Conservation (phyloP, 2,329 filamentous ascomycete species). For the Dactylonectria estremocensis region DNA sequence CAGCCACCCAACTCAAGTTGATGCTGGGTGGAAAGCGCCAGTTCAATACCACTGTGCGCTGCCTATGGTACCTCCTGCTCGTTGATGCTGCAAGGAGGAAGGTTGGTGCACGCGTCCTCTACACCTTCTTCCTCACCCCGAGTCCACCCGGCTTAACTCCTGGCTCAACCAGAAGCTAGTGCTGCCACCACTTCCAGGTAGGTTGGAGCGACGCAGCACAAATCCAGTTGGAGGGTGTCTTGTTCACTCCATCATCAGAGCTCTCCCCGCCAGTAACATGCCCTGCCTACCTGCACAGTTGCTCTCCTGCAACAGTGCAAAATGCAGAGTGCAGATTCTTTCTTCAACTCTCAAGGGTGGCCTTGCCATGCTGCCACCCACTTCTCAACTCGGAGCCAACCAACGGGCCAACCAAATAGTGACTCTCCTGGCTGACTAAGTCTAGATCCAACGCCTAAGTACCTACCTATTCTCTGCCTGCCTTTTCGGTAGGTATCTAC, state of each 20-base stretch:
- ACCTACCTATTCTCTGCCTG: constrained; percentile 8
- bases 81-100: too few relatives aligned
- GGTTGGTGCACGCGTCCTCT: too few relatives aligned
- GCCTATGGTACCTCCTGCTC: not conserved
- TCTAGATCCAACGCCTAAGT: constrained; percentile 36
- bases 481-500: too few relatives aligned
- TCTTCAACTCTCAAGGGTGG: constrained; percentile 11
- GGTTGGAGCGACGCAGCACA: not conserved
- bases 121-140: too few relatives aligned
- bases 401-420: constrained; percentile 16
- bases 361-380: constrained; percentile 2
- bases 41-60: constrained; percentile 6
- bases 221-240: constrained; percentile 19
- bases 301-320: too few relatives aligned
- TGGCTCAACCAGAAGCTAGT: not conserved
- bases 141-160: too few relatives aligned
- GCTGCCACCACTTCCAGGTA: not conserved
- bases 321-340: constrained; percentile 12
- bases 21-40: not conserved
- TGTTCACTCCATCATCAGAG: constrained; percentile 17
- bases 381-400: not conserved
- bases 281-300: not conserved
- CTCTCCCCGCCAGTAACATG: not conserved
- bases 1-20: constrained; percentile 8
- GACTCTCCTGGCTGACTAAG: constrained; percentile 3